Evolutionary conservation across 2,329 filamentous ascomycete genomes (phyloP).

Genomic region (Neonectria magnoliae): DNA sequence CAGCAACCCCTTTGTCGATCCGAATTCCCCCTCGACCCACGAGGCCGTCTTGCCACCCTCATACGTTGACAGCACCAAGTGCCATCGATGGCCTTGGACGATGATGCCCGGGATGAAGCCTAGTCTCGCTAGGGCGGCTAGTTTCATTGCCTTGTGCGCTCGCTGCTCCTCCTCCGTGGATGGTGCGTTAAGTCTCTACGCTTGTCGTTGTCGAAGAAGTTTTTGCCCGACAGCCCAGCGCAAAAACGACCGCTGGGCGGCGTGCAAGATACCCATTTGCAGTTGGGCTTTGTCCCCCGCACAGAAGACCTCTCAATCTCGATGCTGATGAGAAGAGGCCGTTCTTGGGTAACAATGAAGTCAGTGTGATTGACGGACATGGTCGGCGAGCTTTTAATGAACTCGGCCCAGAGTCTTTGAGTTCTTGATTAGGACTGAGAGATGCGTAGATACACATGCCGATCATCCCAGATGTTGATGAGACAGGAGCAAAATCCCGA

Average conservation of each 20-base stretch:
- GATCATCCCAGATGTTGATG: slow-evolving; percentile 7
- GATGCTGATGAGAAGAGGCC: slow-evolving; percentile 7
- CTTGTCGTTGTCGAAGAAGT: background rate
- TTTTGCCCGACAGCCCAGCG: slow-evolving; percentile 15
- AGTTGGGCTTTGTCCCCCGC: slow-evolving; percentile 3
- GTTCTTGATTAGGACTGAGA: background rate
- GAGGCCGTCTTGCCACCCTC: background rate
- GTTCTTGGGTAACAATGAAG: background rate
- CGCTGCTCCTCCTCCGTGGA: background rate
- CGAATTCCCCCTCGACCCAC: slow-evolving; percentile 2
- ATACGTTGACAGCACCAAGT: slow-evolving; percentile 9
- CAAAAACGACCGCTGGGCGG: slow-evolving; percentile 13
- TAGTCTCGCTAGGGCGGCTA: background rate
- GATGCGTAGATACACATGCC: slow-evolving; percentile 14
- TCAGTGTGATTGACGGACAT: slow-evolving; percentile 20
- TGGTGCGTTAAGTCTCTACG: background rate
- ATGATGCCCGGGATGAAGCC: slow-evolving; percentile 15
- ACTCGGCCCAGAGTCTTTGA: background rate
- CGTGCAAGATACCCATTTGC: slow-evolving; percentile 15
- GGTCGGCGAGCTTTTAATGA: slow-evolving; percentile 11
- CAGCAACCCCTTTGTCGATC: background rate
- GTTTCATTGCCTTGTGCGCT: background rate
- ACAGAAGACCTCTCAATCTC: slow-evolving; percentile 8
- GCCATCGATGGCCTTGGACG: slow-evolving; percentile 6
- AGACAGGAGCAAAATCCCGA: slow-evolving; percentile 11